These are phyloP conservation scores for Neohortaea acidophila DNA, from an alignment of 495 filamentous ascomycete genomes.

Conservation along the genomic window DNA sequence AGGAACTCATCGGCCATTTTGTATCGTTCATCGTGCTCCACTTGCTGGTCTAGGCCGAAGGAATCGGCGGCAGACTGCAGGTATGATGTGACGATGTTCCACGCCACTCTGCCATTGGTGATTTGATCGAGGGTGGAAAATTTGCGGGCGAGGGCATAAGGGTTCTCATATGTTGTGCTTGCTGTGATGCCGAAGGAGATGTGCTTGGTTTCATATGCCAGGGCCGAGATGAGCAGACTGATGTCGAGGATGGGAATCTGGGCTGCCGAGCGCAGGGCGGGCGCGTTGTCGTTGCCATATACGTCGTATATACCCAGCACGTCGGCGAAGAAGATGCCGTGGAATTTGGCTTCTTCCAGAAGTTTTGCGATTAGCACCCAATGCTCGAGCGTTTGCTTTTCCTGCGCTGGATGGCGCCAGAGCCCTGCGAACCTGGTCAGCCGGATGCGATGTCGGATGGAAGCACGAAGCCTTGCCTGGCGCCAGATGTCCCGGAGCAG, in stretches of 20 bases:
- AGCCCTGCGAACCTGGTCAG: slow-evolving; percentile 1
- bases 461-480: slow-evolving; percentile 30
- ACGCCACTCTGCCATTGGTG: slow-evolving; percentile 45
- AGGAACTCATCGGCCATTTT: slow-evolving; percentile 51
- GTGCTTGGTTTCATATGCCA: slow-evolving; percentile 30
- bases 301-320: slow-evolving; percentile 50
- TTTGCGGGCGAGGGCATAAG: slow-evolving; percentile 47
- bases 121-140: slow-evolving; percentile 51
- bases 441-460: background rate
- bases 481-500: slow-evolving; percentile 45
- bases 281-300: slow-evolving; percentile 39
- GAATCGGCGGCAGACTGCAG: slow-evolving; percentile 49
- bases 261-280: slow-evolving; percentile 43
- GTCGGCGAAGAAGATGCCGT: slow-evolving; percentile 49
- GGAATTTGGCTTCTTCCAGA: slow-evolving; percentile 43
- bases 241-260: slow-evolving; percentile 50
- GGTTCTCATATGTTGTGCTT: slow-evolving; percentile 48
- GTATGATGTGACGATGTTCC: slow-evolving; percentile 54
- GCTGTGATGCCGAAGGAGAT: slow-evolving; percentile 54
- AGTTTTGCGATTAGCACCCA: slow-evolving; percentile 43
- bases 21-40: slow-evolving; percentile 52
- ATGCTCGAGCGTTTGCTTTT: slow-evolving; percentile 39
- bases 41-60: slow-evolving; percentile 37
- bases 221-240: slow-evolving; percentile 21
- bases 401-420: slow-evolving; percentile 33